phyloP scores from a whole-genome alignment of 305 asterid species.

The Solanum hybrid region DNA sequence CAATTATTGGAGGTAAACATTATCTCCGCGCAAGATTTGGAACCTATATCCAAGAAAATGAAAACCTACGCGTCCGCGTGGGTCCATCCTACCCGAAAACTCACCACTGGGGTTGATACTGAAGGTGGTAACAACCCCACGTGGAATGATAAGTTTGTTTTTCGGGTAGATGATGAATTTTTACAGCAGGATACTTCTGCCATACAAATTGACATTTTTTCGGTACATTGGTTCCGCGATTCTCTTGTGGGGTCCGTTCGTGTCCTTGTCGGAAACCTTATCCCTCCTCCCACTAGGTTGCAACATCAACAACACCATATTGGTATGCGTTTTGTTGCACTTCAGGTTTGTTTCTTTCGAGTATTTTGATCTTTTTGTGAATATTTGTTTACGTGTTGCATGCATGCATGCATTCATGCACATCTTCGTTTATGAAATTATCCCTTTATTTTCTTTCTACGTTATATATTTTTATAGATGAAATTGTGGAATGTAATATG shows the following conservation, averaged over 20 bases:
- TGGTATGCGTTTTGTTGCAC: constrained; percentile 82
- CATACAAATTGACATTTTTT: constrained; percentile 58
- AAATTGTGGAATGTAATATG: not conserved
- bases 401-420: not conserved
- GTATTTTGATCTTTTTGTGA: not conserved
- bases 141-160: constrained; percentile 91
- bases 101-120: constrained; percentile 44
- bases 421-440: not conserved
- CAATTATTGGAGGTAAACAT: constrained; percentile 79
- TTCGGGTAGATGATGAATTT: constrained; percentile 74
- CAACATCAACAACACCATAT: constrained; percentile 21
- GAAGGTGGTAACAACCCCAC: constrained; percentile 67
- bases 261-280: constrained; percentile 66
- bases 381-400: not conserved
- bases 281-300: constrained; percentile 36
- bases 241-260: constrained; percentile 60
- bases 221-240: constrained; percentile 54
- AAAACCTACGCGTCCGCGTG: constrained; percentile 68
- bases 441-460: not conserved
- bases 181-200: constrained; percentile 60
- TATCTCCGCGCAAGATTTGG: constrained; percentile 86
- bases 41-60: constrained; percentile 55
- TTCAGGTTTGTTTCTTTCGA: constrained; percentile 36
- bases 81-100: constrained; percentile 53
- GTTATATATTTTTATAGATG: not conserved